Evolutionary conservation across 805 yeast species (phyloP).

Genomic region (Pichia cephalocereana): DNA sequence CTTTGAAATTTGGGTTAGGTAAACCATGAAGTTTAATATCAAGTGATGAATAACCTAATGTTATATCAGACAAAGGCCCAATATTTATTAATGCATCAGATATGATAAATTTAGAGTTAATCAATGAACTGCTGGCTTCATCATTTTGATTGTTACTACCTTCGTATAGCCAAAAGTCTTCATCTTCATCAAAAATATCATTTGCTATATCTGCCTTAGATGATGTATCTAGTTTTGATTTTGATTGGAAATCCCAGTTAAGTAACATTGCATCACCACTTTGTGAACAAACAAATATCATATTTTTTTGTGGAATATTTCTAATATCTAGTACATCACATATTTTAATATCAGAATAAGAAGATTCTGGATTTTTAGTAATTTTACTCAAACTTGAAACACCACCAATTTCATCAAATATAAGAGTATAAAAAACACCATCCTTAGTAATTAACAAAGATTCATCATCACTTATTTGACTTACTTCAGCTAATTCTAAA

Average conservation of each 20-base stretch:
- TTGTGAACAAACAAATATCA: constrained; percentile 50
- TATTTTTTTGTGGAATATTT: constrained; percentile 29
- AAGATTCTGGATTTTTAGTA: constrained; percentile 11
- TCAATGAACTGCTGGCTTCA: constrained; percentile 8
- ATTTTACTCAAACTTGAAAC: constrained; percentile 24
- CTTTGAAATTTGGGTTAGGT: constrained; percentile 58
- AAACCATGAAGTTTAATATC: constrained; percentile 51
- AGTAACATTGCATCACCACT: constrained; percentile 52
- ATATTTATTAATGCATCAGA: constrained; percentile 50
- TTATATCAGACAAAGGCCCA: constrained; percentile 68
- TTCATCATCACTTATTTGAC: constrained; percentile 24
- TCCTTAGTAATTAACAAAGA: constrained; percentile 32
- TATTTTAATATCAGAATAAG: constrained; percentile 16
- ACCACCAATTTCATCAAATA: constrained; percentile 28
- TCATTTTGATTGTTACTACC: constrained; percentile 11
- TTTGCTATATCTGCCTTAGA: constrained; percentile 7
- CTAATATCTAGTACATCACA: constrained; percentile 34
- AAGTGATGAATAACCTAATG: constrained; percentile 52
- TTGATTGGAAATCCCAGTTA: constrained; percentile 23
- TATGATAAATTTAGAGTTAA: constrained; percentile 30
- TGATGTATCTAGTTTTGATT: constrained; percentile 15
- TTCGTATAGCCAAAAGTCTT: constrained; percentile 33
- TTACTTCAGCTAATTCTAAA: constrained; percentile 43
- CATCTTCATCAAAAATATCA: constrained; percentile 28
- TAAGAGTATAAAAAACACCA: constrained; percentile 33